Conservation (phyloP, 2,329 filamentous ascomycete species). For the Botrytis elliptica region DNA sequence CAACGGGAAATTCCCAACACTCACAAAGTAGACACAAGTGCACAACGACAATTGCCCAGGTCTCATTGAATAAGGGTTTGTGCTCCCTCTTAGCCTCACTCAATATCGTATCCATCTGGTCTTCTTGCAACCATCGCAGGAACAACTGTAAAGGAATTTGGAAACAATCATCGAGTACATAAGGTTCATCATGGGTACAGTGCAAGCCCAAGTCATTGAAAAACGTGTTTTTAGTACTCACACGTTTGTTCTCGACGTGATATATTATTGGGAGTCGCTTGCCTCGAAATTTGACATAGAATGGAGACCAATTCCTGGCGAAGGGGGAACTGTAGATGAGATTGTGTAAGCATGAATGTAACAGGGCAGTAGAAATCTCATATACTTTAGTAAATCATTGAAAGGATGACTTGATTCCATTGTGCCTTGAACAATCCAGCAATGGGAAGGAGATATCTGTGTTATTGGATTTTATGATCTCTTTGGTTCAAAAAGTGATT, state of each 20-base stretch:
- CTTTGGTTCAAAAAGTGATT: not conserved
- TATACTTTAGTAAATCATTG: not conserved
- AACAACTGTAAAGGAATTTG: not conserved
- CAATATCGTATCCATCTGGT: not conserved
- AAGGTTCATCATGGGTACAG: not conserved
- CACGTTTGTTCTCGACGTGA: not conserved
- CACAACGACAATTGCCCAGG: not conserved
- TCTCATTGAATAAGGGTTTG: not conserved
- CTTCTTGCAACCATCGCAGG: not conserved
- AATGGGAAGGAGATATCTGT: not conserved
- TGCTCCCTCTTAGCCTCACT: not conserved
- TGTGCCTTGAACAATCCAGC: not conserved
- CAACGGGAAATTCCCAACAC: not conserved
- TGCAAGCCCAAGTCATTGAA: not conserved
- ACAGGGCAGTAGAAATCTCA: not conserved
- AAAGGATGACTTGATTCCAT: not conserved
- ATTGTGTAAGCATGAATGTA: not conserved
- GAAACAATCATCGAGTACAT: not conserved
- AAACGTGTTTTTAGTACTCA: not conserved
- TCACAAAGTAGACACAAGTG: not conserved
- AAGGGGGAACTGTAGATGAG: not conserved
- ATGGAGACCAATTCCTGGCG: not conserved
- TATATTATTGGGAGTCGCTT: not conserved
- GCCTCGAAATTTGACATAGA: not conserved
- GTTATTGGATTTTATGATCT: not conserved